These are phyloP conservation scores for Neospermospora avenae DNA, from an alignment of 2,329 filamentous ascomycete genomes.

Conservation along the genomic window DNA sequence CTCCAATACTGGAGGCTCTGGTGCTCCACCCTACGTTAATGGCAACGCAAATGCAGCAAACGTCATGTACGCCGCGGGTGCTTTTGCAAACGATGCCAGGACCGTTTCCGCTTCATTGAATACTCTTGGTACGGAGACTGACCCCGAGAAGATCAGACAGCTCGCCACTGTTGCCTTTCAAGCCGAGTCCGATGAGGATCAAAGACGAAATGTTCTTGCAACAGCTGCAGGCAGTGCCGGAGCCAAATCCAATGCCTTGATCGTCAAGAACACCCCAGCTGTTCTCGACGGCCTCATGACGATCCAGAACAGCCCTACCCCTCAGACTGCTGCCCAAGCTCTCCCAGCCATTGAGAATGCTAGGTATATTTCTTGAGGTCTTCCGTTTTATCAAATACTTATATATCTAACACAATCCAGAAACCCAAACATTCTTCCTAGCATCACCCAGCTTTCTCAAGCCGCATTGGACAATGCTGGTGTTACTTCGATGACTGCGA, in stretches of 20 bases:
- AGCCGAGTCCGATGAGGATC: constrained; percentile 29
- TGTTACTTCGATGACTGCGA: constrained; percentile 1
- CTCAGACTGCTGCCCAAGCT: constrained; percentile 6
- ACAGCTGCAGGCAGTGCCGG: constrained; percentile 25
- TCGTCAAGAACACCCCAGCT: constrained; percentile 26
- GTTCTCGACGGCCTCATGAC: constrained; percentile 24
- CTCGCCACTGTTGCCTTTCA: constrained; percentile 25
- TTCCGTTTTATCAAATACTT: too few species aligned
- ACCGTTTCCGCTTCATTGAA: constrained; percentile 30
- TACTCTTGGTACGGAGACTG: constrained; percentile 16
- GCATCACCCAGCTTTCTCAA: constrained; percentile 30
- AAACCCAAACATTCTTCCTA: constrained; percentile 31
- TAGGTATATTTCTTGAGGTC: constrained; percentile 12
- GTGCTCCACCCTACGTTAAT: neutral
- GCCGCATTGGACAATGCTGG: constrained; percentile 18
- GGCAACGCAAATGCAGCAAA: constrained; percentile 5
- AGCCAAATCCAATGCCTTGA: constrained; percentile 22
- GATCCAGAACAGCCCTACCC: constrained; percentile 23
- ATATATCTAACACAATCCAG: constrained; percentile 10
- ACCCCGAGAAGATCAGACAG: constrained; percentile 17
- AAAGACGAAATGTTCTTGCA: constrained; percentile 22
- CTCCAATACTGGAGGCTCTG: neutral
- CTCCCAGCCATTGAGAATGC: constrained; percentile 18
- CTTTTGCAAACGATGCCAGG: constrained; percentile 28
- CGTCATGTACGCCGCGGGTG: constrained; percentile 20